Evolutionary conservation across 345 rosid genomes (phyloP).

Genomic region (Eucalyptus urophylla): DNA sequence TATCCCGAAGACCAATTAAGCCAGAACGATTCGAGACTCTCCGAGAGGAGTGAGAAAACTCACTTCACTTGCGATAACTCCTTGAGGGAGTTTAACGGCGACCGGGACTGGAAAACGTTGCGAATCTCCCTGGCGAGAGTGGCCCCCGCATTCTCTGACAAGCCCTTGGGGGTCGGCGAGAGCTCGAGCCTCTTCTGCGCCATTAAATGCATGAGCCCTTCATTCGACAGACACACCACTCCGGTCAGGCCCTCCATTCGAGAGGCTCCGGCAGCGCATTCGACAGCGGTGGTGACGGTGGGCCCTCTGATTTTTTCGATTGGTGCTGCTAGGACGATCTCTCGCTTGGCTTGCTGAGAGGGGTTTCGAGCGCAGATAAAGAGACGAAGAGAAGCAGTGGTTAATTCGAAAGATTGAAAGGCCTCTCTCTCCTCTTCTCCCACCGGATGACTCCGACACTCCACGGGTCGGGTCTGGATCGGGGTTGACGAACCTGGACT

Average conservation of each 20-base stretch:
- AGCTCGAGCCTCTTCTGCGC: slow-evolving; percentile 55
- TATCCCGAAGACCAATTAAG: background rate
- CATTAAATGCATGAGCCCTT: slow-evolving; percentile 45
- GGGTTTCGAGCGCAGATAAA: background rate
- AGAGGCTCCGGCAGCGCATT: background rate
- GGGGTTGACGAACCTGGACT: background rate
- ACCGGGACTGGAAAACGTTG: slow-evolving; percentile 36
- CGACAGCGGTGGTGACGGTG: background rate
- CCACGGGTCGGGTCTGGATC: background rate
- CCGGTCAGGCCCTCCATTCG: slow-evolving; percentile 40
- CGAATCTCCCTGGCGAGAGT: slow-evolving; percentile 48
- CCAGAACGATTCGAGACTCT: background rate
- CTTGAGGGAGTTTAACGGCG: slow-evolving; percentile 54
- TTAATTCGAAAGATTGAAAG: background rate
- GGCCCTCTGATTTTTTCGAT: background rate
- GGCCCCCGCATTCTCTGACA: slow-evolving; percentile 45
- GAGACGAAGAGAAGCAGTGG: background rate
- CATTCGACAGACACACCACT: slow-evolving; percentile 45
- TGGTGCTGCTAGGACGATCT: background rate
- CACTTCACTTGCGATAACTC: slow-evolving; percentile 71
- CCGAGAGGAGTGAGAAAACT: background rate
- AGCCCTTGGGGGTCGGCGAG: slow-evolving; percentile 51
- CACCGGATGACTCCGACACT: too few relatives aligned
- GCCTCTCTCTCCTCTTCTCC: background rate
- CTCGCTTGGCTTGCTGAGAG: background rate